Conservation (phyloP, 2,329 filamentous ascomycete species). For the Aspergillus ochraceoroseus region DNA sequence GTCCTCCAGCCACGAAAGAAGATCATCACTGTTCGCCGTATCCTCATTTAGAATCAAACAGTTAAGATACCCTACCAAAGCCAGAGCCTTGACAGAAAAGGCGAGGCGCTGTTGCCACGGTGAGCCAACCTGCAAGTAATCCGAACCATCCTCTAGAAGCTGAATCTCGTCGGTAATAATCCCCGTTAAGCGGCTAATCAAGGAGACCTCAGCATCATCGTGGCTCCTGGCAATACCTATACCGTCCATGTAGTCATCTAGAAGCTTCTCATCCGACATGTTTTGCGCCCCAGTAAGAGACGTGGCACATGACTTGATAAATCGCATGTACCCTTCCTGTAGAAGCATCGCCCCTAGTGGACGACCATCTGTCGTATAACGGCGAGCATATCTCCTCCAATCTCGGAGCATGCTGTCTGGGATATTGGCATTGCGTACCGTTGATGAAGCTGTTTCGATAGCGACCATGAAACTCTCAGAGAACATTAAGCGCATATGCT, state of each 20-base stretch:
- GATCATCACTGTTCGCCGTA: slow-evolving; percentile 68
- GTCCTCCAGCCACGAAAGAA: slow-evolving; percentile 82
- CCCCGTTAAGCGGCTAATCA: slow-evolving; percentile 58
- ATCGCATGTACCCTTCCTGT: slow-evolving; percentile 79
- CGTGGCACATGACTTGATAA: slow-evolving; percentile 73
- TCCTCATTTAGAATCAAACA: slow-evolving; percentile 79
- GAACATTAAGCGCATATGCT: slow-evolving; percentile 65
- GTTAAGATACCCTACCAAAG: slow-evolving; percentile 77
- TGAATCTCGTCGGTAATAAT: slow-evolving; percentile 79
- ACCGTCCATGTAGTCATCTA: slow-evolving; percentile 67
- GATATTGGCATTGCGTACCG: slow-evolving; percentile 72
- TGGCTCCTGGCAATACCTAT: slow-evolving; percentile 45
- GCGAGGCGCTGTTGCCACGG: slow-evolving; percentile 81
- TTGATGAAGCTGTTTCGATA: slow-evolving; percentile 84
- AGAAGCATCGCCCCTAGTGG: slow-evolving; percentile 88
- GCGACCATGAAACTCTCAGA: slow-evolving; percentile 80
- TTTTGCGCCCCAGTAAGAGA: slow-evolving; percentile 61
- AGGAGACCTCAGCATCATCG: slow-evolving; percentile 37
- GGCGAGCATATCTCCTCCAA: slow-evolving; percentile 80
- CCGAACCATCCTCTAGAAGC: slow-evolving; percentile 79
- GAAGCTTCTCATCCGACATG: slow-evolving; percentile 59
- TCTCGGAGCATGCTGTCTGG: slow-evolving; percentile 65
- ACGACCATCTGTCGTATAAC: slow-evolving; percentile 72
- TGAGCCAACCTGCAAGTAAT: slow-evolving; percentile 82
- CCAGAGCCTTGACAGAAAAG: slow-evolving; percentile 76